phyloP scores from a whole-genome alignment of 2,329 filamentous ascomycete genomes.

The Moelleriella libera region DNA sequence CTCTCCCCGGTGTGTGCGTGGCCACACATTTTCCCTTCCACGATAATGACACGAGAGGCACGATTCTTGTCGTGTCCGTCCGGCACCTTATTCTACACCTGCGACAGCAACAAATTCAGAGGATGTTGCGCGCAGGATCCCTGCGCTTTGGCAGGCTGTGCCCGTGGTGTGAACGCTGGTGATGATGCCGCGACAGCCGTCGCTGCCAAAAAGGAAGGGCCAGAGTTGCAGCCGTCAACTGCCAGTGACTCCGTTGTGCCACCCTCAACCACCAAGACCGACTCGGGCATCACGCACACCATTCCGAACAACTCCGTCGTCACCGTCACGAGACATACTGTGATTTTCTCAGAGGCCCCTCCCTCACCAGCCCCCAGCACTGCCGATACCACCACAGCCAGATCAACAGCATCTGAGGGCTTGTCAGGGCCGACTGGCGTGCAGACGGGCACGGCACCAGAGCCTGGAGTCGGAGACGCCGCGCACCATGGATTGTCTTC shows the following conservation, averaged over 20 bases:
- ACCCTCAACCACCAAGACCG: constrained; percentile 11
- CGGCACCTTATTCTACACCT: constrained; percentile 21
- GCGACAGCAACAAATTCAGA: constrained; percentile 18
- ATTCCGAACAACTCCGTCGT: constrained; percentile 19
- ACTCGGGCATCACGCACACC: constrained; percentile 21
- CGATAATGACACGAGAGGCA: background rate
- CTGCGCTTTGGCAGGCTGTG: constrained; percentile 15
- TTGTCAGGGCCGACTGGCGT: background rate
- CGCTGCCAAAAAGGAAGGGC: background rate
- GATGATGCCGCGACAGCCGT: too few species aligned
- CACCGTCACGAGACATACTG: constrained; percentile 20
- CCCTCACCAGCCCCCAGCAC: constrained; percentile 5
- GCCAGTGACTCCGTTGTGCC: too few species aligned
- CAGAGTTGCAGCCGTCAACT: background rate
- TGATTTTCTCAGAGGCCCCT: constrained; percentile 13
- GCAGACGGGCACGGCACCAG: background rate
- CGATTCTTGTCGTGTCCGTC: constrained; percentile 11
- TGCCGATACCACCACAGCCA: background rate
- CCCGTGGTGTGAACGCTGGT: background rate
- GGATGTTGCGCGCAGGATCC: constrained; percentile 33
- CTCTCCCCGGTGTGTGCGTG: too few species aligned
- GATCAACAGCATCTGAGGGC: too few species aligned
- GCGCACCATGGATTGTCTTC: constrained; percentile 8
- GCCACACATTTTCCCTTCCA: background rate
- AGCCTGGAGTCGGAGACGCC: too few species aligned